These are phyloP conservation scores for Xylariaceae sp. DNA, from an alignment of 2,329 filamentous ascomycete species.

Conservation along the genomic window DNA sequence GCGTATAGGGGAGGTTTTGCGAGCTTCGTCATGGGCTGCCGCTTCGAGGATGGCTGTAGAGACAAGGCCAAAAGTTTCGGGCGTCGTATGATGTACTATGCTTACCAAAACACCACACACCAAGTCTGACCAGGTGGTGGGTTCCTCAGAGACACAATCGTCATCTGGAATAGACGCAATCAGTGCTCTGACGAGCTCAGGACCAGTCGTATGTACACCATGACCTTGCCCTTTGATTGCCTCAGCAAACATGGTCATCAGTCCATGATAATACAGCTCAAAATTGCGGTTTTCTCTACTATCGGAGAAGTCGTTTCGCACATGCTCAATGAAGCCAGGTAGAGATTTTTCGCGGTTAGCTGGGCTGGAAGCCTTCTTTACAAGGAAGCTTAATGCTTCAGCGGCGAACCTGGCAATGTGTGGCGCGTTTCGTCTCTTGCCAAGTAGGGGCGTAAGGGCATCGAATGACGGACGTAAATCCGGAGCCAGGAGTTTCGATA, in stretches of 20 bases:
- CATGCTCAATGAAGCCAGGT: constrained; percentile 64
- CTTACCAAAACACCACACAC: constrained; percentile 74
- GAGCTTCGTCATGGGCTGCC: constrained; percentile 33
- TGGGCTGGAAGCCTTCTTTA: constrained; percentile 79
- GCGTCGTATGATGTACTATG: constrained; percentile 74
- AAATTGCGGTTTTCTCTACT: constrained; percentile 52
- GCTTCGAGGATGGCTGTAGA: constrained; percentile 57
- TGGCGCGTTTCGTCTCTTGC: constrained; percentile 73
- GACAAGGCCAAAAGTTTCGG: constrained; percentile 68
- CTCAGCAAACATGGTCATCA: constrained; percentile 91
- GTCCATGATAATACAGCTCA: constrained; percentile 72
- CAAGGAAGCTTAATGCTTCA: constrained; percentile 88
- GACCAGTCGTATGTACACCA: constrained; percentile 56
- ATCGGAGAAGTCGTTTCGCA: constrained; percentile 62
- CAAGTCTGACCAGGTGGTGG: constrained; percentile 57
- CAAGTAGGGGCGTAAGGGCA: constrained; percentile 78
- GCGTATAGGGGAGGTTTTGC: constrained; percentile 32
- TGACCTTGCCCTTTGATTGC: constrained; percentile 62
- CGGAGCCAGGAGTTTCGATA: constrained; percentile 80
- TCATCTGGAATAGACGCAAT: constrained; percentile 47
- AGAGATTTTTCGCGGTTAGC: constrained; percentile 74
- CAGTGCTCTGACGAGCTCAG: constrained; percentile 48
- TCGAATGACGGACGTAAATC: constrained; percentile 82
- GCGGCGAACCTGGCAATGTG: constrained; percentile 91
- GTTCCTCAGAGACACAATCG: constrained; percentile 43